Conservation (phyloP, 2,329 filamentous ascomycete species). For the Pseudocercospora ulei region DNA sequence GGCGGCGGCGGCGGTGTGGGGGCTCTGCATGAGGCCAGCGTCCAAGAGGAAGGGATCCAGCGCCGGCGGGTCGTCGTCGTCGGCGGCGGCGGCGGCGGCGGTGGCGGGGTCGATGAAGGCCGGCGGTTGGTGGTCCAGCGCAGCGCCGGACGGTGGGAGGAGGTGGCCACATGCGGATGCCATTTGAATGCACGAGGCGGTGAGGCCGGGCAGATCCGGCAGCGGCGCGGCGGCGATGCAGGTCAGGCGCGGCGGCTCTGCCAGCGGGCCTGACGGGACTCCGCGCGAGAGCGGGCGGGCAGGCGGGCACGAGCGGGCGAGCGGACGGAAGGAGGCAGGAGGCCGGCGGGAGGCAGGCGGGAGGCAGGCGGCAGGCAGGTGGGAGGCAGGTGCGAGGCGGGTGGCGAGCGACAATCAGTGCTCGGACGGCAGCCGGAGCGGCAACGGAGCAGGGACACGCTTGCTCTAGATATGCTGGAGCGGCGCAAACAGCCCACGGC, state of each 20-base stretch:
- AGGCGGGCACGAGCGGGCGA: conserved; percentile 10
- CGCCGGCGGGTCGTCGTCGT: conserved; percentile 25
- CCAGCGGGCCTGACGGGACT: conserved; percentile 20
- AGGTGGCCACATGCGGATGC: conserved; percentile 27
- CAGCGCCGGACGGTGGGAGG: conserved; percentile 21
- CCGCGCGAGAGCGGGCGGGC: conserved; percentile 15
- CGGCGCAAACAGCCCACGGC: conserved; percentile 6
- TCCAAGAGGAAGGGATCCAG: conserved; percentile 30
- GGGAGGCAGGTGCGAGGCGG: too few relatives aligned
- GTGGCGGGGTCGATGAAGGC: conserved; percentile 28
- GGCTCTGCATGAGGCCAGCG: conserved; percentile 32
- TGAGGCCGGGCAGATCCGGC: conserved; percentile 25
- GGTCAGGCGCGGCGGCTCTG: conserved; percentile 17
- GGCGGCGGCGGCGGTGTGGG: conserved; percentile 14
- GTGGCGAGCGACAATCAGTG: conserved; percentile 28
- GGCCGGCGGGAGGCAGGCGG: too few relatives aligned
- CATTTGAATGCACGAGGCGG: conserved; percentile 30
- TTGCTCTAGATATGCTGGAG: conserved; percentile 28
- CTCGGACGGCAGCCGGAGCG: conserved; percentile 25
- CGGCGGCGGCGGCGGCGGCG: too few relatives aligned
- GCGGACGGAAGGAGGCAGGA: conserved; percentile 7
- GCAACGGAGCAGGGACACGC: conserved; percentile 27
- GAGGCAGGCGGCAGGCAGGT: too few relatives aligned
- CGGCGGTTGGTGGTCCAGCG: conserved; percentile 23
- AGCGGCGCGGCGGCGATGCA: conserved; percentile 8